Evolutionary conservation across 805 yeast species (phyloP), one percentile per base, ranked within the genome.

Genomic region (Yueomyces sp.): DNA sequence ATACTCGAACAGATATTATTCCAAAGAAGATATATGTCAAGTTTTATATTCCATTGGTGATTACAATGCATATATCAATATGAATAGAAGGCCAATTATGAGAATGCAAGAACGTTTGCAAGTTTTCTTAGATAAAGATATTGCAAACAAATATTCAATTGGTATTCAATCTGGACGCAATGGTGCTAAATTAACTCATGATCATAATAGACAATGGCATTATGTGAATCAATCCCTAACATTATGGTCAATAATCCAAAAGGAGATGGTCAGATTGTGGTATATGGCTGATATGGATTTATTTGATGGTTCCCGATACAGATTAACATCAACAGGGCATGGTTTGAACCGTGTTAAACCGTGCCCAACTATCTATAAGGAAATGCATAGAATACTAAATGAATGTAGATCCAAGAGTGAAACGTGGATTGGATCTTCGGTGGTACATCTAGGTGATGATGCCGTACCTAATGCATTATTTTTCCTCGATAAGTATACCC

Each of bases 401-500:
- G 79, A 77, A 45, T 83, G 83, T 39, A 84, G 83, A 54, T 59
- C 65, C 31, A 68, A 69, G 41, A 74, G 83, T 27, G 74, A 80
- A 3, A 64, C 72, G 2, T 83, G 92, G 90, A 80, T 83, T 33
- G 94, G 94, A 2, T 77, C 85, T 4, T 76, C 83, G 12, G 90
- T 81, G 27, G 82, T 83, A 28, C 94, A 83, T 60, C 55, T 84
- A 19, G 94, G 92, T 37, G 94, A 83, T 59, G 81, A 79, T 52
- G 83, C 88, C 1, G 94, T 83, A 4, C 94, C 94, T 2, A 83
- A 83, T 57, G 87, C 90, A 0, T 58, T 84, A 47, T 82, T 82
- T 56, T 83, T 83, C 65, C 62, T 83, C 42, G 92, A 83, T 60
- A 83, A 84, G 57, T 83, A 83, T 56, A 73, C 80, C 31, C 94